Conservation (phyloP, 2,329 filamentous ascomycete species). For the Monilinia vaccinii-corymbosi region DNA sequence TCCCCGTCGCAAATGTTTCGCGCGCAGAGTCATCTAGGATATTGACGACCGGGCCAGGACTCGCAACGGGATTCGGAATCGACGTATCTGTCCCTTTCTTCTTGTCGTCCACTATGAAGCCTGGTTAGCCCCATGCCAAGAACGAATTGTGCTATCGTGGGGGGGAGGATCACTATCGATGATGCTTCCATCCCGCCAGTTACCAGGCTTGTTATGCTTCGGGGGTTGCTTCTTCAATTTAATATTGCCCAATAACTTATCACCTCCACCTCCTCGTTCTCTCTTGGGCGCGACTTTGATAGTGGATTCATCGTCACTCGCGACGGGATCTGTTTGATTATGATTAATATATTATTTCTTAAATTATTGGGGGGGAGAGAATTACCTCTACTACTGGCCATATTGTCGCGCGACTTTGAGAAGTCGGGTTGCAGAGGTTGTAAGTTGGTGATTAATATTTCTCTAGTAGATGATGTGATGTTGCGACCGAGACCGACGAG, state of each 20-base stretch:
- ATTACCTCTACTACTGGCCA: background rate
- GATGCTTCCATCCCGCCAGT: conserved; percentile 61
- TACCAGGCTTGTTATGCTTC: conserved; percentile 57
- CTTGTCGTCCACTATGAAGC: conserved; percentile 39
- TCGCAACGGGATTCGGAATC: conserved; percentile 34
- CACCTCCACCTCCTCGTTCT: conserved; percentile 24
- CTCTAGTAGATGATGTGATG: conserved; percentile 1
- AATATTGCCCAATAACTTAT: conserved; percentile 41
- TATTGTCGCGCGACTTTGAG: background rate
- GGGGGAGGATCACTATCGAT: conserved; percentile 39
- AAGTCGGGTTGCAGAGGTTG: background rate
- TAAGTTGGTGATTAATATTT: background rate
- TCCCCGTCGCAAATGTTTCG: conserved; percentile 72
- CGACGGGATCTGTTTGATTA: conserved; percentile 11
- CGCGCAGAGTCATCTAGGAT: conserved; percentile 67
- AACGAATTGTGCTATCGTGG: background rate
- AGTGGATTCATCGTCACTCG: conserved; percentile 45
- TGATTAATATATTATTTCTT: background rate
- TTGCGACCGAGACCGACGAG: background rate
- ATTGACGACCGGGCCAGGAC: conserved; percentile 50
- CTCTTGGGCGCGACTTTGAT: conserved; percentile 53
- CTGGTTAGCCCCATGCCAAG: background rate
- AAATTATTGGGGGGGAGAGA: accelerated
- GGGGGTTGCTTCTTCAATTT: conserved; percentile 55
- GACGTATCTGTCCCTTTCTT: conserved; percentile 39